Base-by-base conservation (phyloP, 2,329 filamentous ascomycete genomes). In the Colletotrichum tofieldiae region DNA sequence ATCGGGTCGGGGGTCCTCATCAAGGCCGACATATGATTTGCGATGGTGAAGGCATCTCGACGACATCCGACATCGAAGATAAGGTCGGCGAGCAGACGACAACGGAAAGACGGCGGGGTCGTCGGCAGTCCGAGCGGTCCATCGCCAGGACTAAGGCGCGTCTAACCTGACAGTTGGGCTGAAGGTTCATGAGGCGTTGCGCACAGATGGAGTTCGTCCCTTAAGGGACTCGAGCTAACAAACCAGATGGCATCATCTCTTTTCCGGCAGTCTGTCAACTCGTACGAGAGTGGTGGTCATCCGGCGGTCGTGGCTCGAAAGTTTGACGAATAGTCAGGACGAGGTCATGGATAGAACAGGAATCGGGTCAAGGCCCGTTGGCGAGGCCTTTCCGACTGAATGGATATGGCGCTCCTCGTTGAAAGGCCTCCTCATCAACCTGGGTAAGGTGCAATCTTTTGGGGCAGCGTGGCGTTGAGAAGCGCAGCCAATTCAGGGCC, bases 161-260 rank as follows among this genome's bases (percentile, higher is more conserved):
- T 47, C 66, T 47, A 47, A 59, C 32, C 52, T 54, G 45, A 59
- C 49, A 55, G 65, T 59, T 59, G 65, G 37, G 52, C 37, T 39
- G 59, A 59, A 59, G 59, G 45, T 55, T 60, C 51, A 37, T 49
- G 56, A 37, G 58, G 64, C 58, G 65, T 68, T 45, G 65, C 69
- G 65, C 69, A 69, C 69, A 72, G 65, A 72, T 72, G 59, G 37
- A 68, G 23, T 69, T 64, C 37, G 39, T 72, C 47, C 26, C 39
- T 55, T 23, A 11, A 18, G 18, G 32, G 23, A 60, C 20, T 59
- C 20, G 23, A 55, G 18, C 37, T 29, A 47, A 35, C n/a, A 14
- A 55, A 29, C 37, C 43, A 26, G 20, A 60, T 52, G 37, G 49
- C 8, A 41, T 59, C 45, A 29, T 65, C 51, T 59, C 35, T 59